phyloP scores from a whole-genome alignment of 495 filamentous ascomycete genomes.

The Schizothecium vesticola region DNA sequence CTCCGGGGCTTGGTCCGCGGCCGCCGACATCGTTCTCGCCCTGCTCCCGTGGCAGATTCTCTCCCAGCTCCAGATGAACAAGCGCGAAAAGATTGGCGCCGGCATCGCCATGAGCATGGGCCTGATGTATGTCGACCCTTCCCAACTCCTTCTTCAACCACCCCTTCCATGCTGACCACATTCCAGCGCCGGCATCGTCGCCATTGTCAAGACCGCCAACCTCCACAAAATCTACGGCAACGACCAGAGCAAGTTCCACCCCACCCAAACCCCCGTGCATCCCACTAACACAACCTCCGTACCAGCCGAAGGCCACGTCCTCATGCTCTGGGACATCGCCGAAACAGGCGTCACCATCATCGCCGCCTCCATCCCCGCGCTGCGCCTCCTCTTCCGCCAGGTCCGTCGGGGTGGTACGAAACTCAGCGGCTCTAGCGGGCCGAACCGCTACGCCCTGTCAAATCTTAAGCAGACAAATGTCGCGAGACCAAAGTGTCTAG shows the following conservation, averaged over 20 bases:
- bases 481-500: neutral
- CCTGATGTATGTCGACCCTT: constrained; percentile 2
- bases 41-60: constrained; percentile 28
- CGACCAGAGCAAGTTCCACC: neutral
- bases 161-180: neutral
- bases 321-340: constrained; percentile 25
- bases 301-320: constrained; percentile 17
- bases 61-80: constrained; percentile 26
- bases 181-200: neutral
- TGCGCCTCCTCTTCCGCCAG: constrained; percentile 14
- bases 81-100: constrained; percentile 28
- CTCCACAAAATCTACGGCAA: neutral
- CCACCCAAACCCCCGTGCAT: too few species aligned
- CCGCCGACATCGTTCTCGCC: constrained; percentile 27
- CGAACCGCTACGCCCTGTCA: neutral
- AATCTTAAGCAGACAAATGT: neutral
- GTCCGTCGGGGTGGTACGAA: neutral
- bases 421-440: neutral
- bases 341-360: constrained; percentile 29
- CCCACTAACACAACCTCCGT: neutral
- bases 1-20: constrained; percentile 23
- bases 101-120: constrained; percentile 35
- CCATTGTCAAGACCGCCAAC: neutral
- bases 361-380: constrained; percentile 27
- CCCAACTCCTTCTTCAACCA: neutral